These are phyloP conservation scores for Zygotorulaspora mrakii DNA, from an alignment of 1,139 yeast species.

Conservation along the genomic window DNA sequence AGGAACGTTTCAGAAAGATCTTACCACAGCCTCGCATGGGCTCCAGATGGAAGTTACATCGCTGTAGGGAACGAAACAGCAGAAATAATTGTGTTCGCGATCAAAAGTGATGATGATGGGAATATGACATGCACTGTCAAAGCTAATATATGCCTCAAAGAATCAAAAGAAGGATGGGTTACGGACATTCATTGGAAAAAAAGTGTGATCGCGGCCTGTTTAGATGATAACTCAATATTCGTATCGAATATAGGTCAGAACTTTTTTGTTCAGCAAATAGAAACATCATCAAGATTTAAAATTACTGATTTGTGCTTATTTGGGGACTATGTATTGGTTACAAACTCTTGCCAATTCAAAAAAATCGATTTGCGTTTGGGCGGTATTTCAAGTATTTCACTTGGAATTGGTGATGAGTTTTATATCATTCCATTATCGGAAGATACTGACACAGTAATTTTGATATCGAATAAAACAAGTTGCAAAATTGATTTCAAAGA, in stretches of 20 bases:
- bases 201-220: slow-evolving; percentile 13
- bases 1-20: slow-evolving; percentile 20
- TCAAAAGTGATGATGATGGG: slow-evolving; percentile 2
- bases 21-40: slow-evolving; percentile 34
- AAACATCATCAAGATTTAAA: slow-evolving; percentile 21
- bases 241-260: slow-evolving; percentile 1
- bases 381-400: slow-evolving; percentile 5
- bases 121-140: slow-evolving; percentile 2
- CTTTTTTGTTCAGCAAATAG: slow-evolving; percentile 6
- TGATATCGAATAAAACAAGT: slow-evolving; percentile 28
- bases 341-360: slow-evolving; percentile 22
- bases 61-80: slow-evolving; percentile 32
- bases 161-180: slow-evolving; percentile 23
- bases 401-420: slow-evolving; percentile 23
- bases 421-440: slow-evolving; percentile 25
- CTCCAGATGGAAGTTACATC: slow-evolving; percentile 22
- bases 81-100: slow-evolving; percentile 23
- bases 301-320: slow-evolving; percentile 24
- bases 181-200: slow-evolving; percentile 24
- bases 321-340: slow-evolving; percentile 15
- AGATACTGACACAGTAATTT: slow-evolving; percentile 16
- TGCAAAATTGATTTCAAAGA: slow-evolving; percentile 17
- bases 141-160: slow-evolving; percentile 6
- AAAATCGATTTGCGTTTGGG: slow-evolving; percentile 13
- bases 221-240: slow-evolving; percentile 14